phyloP scores from a whole-genome alignment of 768 basidiomycete species.

The Suillus occidentalis region DNA sequence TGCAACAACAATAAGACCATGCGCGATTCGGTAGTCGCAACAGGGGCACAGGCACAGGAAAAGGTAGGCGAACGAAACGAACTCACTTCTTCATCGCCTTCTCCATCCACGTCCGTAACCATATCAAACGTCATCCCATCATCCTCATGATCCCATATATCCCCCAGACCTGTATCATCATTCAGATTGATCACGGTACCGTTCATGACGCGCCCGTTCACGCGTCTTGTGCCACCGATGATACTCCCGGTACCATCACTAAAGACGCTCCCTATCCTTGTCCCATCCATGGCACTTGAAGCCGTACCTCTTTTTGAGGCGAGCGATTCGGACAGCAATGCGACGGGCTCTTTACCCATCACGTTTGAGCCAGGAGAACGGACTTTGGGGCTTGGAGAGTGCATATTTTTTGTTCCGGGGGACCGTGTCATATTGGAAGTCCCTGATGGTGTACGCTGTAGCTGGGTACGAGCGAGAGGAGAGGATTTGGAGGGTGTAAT shows the following conservation, averaged over 20 bases:
- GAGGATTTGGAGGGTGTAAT: slow-evolving; percentile 24
- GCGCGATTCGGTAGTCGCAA: neutral
- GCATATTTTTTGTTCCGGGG: slow-evolving; percentile 7
- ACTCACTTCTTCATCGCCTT: slow-evolving; percentile 71
- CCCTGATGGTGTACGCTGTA: slow-evolving; percentile 23
- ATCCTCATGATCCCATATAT: slow-evolving; percentile 42
- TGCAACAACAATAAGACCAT: neutral
- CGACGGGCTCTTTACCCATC: slow-evolving; percentile 10
- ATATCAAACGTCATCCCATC: slow-evolving; percentile 71
- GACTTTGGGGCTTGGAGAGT: slow-evolving; percentile 3
- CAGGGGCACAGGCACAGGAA: neutral
- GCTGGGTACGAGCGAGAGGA: slow-evolving; percentile 10
- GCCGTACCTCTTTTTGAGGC: neutral
- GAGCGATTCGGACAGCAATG: slow-evolving; percentile 20
- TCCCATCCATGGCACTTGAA: neutral
- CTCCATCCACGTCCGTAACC: slow-evolving; percentile 60
- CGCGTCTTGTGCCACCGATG: neutral
- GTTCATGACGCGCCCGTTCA: slow-evolving; percentile 14
- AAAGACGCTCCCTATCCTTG: neutral
- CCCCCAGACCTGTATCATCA: slow-evolving; percentile 24
- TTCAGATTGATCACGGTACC: slow-evolving; percentile 21
- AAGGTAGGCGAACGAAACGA: neutral
- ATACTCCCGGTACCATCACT: neutral
- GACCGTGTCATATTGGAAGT: slow-evolving; percentile 13
- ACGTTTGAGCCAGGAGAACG: neutral